phyloP scores from a whole-genome alignment of 2,329 filamentous ascomycete species.

The Aspergillus texensis region DNA sequence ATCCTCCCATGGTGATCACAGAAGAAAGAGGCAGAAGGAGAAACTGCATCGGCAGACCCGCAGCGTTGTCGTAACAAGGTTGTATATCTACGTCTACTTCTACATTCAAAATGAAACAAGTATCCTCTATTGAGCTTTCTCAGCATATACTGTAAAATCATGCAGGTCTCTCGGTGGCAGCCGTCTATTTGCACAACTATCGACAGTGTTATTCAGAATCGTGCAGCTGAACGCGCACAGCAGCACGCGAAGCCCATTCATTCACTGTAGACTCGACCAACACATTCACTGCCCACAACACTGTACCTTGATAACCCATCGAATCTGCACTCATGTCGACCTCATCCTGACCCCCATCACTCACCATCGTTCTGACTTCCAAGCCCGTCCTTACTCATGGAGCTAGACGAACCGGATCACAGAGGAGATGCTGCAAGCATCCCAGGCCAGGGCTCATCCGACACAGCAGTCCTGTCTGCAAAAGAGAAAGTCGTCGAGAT shows the following conservation, averaged over 20 bases:
- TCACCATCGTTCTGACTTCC: not conserved
- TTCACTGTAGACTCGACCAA: not conserved
- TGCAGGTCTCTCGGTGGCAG: not conserved
- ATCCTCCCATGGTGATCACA: not conserved
- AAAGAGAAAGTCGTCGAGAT: conserved; percentile 12
- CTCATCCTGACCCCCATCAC: not conserved
- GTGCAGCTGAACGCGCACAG: not conserved
- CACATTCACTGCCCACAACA: not conserved
- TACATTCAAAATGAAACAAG: not conserved
- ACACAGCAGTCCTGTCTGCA: not conserved
- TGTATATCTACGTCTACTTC: not conserved
- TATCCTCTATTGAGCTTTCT: too few relatives aligned
- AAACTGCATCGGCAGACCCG: not conserved
- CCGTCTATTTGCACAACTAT: not conserved
- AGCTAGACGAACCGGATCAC: not conserved
- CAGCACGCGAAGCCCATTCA: not conserved
- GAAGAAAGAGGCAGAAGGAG: not conserved
- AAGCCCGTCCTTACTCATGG: not conserved
- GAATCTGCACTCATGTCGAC: not conserved
- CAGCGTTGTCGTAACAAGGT: not conserved
- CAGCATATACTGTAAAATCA: not conserved
- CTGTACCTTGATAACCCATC: not conserved
- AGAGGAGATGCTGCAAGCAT: not conserved
- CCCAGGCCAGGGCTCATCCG: not conserved
- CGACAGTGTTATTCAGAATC: not conserved